Base-by-base conservation (phyloP, 805 yeast species). In the Kazachstania taianensis region DNA sequence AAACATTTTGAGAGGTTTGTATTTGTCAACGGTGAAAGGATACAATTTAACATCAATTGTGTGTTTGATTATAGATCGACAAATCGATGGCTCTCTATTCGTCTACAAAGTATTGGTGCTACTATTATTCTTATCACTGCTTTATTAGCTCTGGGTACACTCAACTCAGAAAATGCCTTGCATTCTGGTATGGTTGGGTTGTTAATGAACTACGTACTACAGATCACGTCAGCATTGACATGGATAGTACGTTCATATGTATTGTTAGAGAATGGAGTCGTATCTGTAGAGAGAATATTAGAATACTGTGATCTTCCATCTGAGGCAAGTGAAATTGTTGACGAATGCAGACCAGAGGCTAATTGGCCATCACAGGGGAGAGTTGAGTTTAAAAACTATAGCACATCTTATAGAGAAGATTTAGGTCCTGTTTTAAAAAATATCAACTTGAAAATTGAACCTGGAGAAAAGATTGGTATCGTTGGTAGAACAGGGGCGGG, bases 401-500 rank as follows among this genome's bases (percentile, higher is more conserved):
- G 77, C 2, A 71, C 84, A 0, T 65, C 66, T 33, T 79, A 79
- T 46, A 68, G 79, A 42, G 70, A 63, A 7, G 69, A 73, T 43
- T 56, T 75, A 32, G 81, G 73, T 37, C 76, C 76, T 1, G 83
- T 78, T 3, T 57, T 79, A 47, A 70, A 63, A 28, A 52, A 67
- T 27, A 61, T 78, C 26, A 52, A 53, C 13, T 44, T 78, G 19
- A 52, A 62, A 2, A 66, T 79, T 30, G 59, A 66, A 16, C 62
- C 81, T 2, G 55, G 62, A 20, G 84, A 79, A 44, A 79, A 79
- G 46, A 57, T 79, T 41, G 86, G 86, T 36, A 74, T 79, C 46
- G 85, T 78, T 33, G 86, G 86, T 12, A 66, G 86, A 56, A 79
- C 87, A 1, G 86, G 87, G 30, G 83, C 87, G 3, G 87, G 87